Evolutionary conservation across 1,284 basidiomycete genomes (phyloP), one percentile per base, ranked within the genome.

Genomic region (Sporisorium scitamineum): DNA sequence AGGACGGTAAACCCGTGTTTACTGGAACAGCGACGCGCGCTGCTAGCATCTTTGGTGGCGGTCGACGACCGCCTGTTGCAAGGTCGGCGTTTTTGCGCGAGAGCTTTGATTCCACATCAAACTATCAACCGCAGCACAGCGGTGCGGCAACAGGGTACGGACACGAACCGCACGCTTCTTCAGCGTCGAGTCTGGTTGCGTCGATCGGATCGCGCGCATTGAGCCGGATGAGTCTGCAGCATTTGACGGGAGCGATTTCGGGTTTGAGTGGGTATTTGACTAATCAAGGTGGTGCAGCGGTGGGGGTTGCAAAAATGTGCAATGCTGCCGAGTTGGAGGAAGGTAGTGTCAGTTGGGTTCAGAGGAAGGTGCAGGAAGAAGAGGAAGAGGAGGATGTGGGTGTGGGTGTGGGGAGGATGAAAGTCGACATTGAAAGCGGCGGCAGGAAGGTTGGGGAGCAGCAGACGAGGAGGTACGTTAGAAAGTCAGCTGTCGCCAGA

Each of bases 251-350:
- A 13, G 79, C 79, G 14, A 80, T 81, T 44, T 69, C 60, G 13
- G 79, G 79, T 5, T 31, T 80, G 37, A 74, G 79, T 20, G 78
- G 79, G 9, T 81, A 81, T 24, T 31, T 78, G 52, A 70, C 78
- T 3, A 75, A 67, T 32, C 68, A 77, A 45, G 42, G 44, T n/a
- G 66, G 67, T 10, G 68, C 70, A 2, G 64, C 76, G 7, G 66
- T 73, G 1, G 53, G 64, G 2, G 75, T 75, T 11, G 74, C 73
- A 0, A 72, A 69, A 63, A 79, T 79, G 72, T 79, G 78, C 73
- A 58, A 44, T 24, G 60, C 52, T 8, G 31, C 37, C 13, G 39
- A 27, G 18, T 24, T 55, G 41, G 61, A 48, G 34, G 47, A 44
- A 26, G 55, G 48, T 26, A n/a, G 37, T 34, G 47, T 22, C 22